These are phyloP conservation scores for Solanum bukasovii DNA, from an alignment of 257 asterid species.

Conservation along the genomic window DNA sequence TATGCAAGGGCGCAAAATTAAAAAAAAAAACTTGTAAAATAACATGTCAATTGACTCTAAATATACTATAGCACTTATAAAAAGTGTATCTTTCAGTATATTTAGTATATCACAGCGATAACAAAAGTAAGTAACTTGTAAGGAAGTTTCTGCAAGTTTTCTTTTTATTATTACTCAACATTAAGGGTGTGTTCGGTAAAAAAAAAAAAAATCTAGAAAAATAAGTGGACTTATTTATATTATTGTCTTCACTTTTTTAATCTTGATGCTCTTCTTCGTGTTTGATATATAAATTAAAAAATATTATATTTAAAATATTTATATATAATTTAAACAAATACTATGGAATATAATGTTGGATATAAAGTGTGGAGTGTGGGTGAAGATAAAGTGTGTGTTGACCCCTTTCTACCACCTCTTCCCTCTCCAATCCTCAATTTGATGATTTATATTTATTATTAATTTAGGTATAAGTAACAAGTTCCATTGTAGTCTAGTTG, in stretches of 20 bases:
- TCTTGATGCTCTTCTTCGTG: background rate
- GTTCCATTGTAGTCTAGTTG: slow-evolving; percentile 96
- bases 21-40: background rate
- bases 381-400: background rate
- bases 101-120: background rate
- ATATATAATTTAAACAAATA: no score
- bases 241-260: background rate
- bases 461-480: background rate
- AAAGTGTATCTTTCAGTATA: background rate
- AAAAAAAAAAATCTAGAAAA: no score
- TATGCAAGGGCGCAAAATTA: background rate
- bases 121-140: background rate
- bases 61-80: background rate
- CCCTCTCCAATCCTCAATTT: background rate
- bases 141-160: background rate
- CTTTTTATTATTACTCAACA: background rate
- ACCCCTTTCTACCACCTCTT: background rate
- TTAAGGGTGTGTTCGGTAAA: background rate
- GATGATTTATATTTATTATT: background rate
- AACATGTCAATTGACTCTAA: background rate
- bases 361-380: background rate
- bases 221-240: background rate
- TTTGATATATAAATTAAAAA: no score
- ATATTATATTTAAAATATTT: no score
- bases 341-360: no score